Conservation (phyloP, 805 yeast genomes). For the Kodamaea kakaduensis region DNA sequence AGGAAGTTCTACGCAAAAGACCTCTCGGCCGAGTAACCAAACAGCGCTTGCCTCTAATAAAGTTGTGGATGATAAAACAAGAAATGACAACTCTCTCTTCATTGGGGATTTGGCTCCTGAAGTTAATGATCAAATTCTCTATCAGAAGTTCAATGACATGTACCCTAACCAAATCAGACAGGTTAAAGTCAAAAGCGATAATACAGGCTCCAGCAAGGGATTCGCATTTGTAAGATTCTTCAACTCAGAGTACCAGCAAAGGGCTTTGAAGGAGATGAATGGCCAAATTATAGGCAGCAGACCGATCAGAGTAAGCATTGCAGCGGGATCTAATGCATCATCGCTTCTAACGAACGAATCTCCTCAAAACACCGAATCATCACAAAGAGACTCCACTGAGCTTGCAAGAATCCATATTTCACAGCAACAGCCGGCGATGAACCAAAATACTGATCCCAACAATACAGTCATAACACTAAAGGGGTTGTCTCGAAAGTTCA, state of each 20-base stretch:
- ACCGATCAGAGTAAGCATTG: constrained; percentile 66
- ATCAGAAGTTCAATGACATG: constrained; percentile 61
- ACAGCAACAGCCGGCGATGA: constrained; percentile 52
- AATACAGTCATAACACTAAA: constrained; percentile 74
- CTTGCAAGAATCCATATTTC: constrained; percentile 20
- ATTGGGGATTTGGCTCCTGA: constrained; percentile 82
- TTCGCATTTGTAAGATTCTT: constrained; percentile 86
- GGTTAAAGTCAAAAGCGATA: constrained; percentile 75
- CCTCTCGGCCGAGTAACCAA: not conserved
- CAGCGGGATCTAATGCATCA: constrained; percentile 29
- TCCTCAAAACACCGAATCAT: constrained; percentile 13
- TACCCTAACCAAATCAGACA: constrained; percentile 67
- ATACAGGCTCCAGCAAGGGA: constrained; percentile 70
- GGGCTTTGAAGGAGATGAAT: constrained; percentile 77
- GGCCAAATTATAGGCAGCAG: constrained; percentile 68
- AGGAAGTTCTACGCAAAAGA: constrained; percentile 32
- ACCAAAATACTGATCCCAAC: constrained; percentile 71
- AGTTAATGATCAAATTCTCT: constrained; percentile 61
- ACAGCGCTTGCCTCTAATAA: not conserved
- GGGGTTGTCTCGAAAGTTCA: constrained; percentile 56
- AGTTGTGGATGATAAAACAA: not conserved
- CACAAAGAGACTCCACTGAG: constrained; percentile 11
- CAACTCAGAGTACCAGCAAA: constrained; percentile 61
- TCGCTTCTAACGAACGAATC: constrained; percentile 17
- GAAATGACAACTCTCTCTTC: constrained; percentile 61